Conservation (phyloP, 1,284 basidiomycete genomes). For the Ustanciosporium gigantosporum region DNA sequence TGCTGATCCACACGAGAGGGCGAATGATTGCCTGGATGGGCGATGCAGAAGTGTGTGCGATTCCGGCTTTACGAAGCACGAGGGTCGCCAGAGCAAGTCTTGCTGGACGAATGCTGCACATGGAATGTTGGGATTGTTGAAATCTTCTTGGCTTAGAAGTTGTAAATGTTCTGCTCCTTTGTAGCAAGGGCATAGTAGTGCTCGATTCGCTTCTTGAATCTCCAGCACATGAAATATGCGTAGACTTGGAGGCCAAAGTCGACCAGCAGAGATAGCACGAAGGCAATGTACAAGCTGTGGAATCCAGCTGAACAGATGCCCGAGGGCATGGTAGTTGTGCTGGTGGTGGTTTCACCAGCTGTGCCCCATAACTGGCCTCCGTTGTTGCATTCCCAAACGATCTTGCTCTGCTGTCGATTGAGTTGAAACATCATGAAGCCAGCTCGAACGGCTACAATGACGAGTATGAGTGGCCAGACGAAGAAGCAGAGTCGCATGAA, state of each 20-base stretch:
- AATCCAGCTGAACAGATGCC: slow-evolving; percentile 71
- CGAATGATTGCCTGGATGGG: no score
- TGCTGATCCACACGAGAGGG: no score
- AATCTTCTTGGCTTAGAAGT: no score
- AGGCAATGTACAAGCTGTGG: slow-evolving; percentile 70
- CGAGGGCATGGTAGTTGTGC: slow-evolving; percentile 65
- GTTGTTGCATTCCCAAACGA: slow-evolving; percentile 74
- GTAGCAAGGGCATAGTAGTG: slow-evolving; percentile 49
- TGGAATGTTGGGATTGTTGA: no score
- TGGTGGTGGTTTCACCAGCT: slow-evolving; percentile 63
- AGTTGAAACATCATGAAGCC: slow-evolving; percentile 69
- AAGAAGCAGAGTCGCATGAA: slow-evolving; percentile 73
- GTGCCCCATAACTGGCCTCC: slow-evolving; percentile 72
- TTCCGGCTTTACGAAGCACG: no score
- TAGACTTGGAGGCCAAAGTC: slow-evolving; percentile 74
- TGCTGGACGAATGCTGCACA: no score
- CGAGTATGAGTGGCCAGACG: slow-evolving; percentile 74
- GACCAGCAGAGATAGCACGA: slow-evolving; percentile 70
- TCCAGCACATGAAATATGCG: slow-evolving; percentile 55
- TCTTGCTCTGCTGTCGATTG: slow-evolving; percentile 64
- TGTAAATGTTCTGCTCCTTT: slow-evolving; percentile 38
- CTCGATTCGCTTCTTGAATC: slow-evolving; percentile 56
- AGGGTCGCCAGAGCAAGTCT: no score
- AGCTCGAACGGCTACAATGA: slow-evolving; percentile 71
- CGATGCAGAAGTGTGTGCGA: no score